Percentiles rank a stretch among this genome's conserved stretches.
Evolutionary conservation across 1,284 basidiomycete genomes (phyloP).

Genomic region (Neotropicomus parvogracilis): DNA sequence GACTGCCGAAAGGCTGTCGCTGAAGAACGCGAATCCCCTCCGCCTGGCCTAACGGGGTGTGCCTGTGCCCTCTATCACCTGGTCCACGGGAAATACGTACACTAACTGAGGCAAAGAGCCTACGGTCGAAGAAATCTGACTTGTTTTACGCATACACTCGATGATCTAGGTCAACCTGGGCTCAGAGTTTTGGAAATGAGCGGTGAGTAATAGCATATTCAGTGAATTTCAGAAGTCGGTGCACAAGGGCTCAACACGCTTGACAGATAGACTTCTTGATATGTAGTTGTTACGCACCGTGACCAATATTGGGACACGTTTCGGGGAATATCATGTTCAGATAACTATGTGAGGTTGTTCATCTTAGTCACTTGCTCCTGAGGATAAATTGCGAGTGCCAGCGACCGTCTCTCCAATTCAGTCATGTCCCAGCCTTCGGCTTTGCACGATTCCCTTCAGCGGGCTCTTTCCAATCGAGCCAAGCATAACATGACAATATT

Average conservation of each 20-base stretch:
- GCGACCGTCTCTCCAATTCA: not conserved
- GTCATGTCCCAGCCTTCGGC: constrained; percentile 12
- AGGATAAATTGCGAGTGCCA: constrained; percentile 13
- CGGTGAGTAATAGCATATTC: constrained; percentile 1
- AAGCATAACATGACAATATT: constrained; percentile 4
- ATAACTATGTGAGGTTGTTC: not conserved
- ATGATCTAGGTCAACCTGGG: constrained; percentile 1
- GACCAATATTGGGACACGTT: not conserved
- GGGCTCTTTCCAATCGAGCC: constrained; percentile 11
- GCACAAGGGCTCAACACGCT: not conserved
- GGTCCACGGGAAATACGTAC: not conserved
- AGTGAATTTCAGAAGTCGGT: not conserved
- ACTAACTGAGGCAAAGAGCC: not conserved
- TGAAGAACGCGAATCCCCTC: not conserved
- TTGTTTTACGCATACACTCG: not conserved
- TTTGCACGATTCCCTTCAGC: constrained; percentile 18
- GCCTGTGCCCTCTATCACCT: not conserved
- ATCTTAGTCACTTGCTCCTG: not conserved
- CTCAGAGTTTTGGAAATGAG: not conserved
- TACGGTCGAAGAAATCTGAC: constrained; percentile 5
- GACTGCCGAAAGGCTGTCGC: not conserved
- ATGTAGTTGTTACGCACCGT: not conserved
- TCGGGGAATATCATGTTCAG: not conserved
- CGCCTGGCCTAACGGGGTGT: not conserved
- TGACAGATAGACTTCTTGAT: not conserved